Conservation (phyloP, 1,284 basidiomycete species). For the Mycosarcoma maydis region DNA sequence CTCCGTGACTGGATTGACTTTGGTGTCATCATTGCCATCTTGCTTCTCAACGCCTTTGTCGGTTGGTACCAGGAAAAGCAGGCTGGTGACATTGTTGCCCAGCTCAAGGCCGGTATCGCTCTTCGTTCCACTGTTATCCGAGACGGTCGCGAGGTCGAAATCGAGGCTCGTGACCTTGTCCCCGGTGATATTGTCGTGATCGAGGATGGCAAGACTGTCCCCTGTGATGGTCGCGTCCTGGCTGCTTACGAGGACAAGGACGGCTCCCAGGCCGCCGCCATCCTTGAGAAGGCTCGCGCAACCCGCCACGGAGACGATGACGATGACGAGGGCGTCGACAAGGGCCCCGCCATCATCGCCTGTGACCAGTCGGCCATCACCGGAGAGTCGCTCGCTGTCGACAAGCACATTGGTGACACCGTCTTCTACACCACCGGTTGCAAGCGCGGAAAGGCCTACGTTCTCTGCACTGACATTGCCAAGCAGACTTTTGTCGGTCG, state of each 20-base stretch:
- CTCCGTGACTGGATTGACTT: constrained; percentile 71
- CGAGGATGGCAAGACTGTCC: constrained; percentile 71
- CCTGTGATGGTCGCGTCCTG: constrained; percentile 71
- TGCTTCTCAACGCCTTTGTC: constrained; percentile 71
- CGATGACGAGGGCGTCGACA: constrained; percentile 68
- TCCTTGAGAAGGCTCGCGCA: constrained; percentile 64
- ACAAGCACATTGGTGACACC: constrained; percentile 72
- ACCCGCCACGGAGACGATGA: constrained; percentile 63
- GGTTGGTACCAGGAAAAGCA: constrained; percentile 73
- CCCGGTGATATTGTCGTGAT: constrained; percentile 71
- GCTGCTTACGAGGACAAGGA: constrained; percentile 69
- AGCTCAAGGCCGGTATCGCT: constrained; percentile 73
- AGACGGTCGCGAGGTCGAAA: constrained; percentile 70
- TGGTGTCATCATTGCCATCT: constrained; percentile 70
- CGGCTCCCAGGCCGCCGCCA: constrained; percentile 61
- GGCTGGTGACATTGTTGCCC: constrained; percentile 71
- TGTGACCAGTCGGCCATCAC: constrained; percentile 72
- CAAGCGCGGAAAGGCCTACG: constrained; percentile 72
- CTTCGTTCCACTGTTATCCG: constrained; percentile 70
- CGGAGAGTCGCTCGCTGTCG: constrained; percentile 72
- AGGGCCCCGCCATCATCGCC: constrained; percentile 71
- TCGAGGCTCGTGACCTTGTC: constrained; percentile 72
- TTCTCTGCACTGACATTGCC: constrained; percentile 70
- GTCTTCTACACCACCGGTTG: constrained; percentile 69
- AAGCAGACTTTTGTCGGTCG: constrained; percentile 71